Evolutionary conservation across 2,329 filamentous ascomycete genomes (phyloP), one percentile per base, ranked within the genome.

Genomic region (Coniochaeta prunicola): DNA sequence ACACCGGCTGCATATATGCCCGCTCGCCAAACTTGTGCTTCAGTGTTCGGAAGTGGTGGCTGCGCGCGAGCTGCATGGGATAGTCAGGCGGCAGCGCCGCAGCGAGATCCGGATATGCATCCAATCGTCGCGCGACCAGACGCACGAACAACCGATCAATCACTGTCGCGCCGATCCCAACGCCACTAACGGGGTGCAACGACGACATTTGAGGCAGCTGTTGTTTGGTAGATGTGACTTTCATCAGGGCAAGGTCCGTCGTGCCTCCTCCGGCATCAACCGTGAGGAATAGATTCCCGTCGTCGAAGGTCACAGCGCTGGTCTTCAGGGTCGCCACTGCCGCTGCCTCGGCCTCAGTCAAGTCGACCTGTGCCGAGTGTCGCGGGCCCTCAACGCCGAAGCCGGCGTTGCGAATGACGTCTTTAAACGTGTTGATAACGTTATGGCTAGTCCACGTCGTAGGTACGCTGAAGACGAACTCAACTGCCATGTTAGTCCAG

Each of bases 401-500:
- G 0, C 81, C 80, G 1, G 80, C 77, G 17, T 72, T 67, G 15
- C 66, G 64, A 2, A 83, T 76, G 31, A 80, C 75, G 1, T 65
- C 64, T 59, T 78, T 78, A 68, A 82, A 84, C 5, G 67, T 69
- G 66, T 83, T 81, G 56, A 83, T 77, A 2, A 78, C 76, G 8
- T 74, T 73, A 59, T 79, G 71, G 2, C 70, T 77, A 10, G 72
- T 74, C 81, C 81, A 85, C 0, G 81, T 84, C 1, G 81, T 84
- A 0, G 82, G 82, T 0, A 83, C 80, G 53, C 78, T 80, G 68
- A 84, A 84, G 9, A 83, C 68, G 63, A 83, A 85, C 40, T 79
- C 75, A 1, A 84, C 76, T 0, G 69, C 69, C 58, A 80, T 73
- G 40, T 66, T 67, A n/a, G 64, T 65, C 79, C 79, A 82, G 12